These are phyloP conservation scores for Endocarpon pusillum DNA, from an alignment of 495 filamentous ascomycete genomes.

Conservation along the genomic window DNA sequence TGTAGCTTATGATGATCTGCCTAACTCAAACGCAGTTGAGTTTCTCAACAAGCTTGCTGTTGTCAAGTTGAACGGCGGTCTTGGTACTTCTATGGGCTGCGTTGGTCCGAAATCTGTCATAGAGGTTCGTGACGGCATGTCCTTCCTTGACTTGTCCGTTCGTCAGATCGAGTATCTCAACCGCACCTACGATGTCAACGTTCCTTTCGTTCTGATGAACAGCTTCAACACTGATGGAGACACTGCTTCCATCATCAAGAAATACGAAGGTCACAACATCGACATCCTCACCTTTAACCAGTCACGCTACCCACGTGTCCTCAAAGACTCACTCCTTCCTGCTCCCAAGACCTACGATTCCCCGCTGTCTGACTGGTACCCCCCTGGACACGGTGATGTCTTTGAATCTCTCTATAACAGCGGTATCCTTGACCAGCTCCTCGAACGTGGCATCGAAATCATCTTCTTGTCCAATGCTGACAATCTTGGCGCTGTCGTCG, in stretches of 20 bases:
- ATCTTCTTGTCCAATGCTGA: slow-evolving; percentile 98
- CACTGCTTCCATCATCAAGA: slow-evolving; percentile 98
- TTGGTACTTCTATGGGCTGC: slow-evolving; percentile 99
- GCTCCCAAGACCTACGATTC: slow-evolving; percentile 84
- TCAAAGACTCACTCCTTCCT: slow-evolving; percentile 93
- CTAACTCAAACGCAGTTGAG: slow-evolving; percentile 70
- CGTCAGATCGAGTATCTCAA: slow-evolving; percentile 99
- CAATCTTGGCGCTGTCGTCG: slow-evolving; percentile 94
- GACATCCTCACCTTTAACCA: slow-evolving; percentile 99
- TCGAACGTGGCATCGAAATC: slow-evolving; percentile 86
- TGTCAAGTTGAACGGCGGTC: slow-evolving; percentile 97
- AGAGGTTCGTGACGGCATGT: slow-evolving; percentile 99
- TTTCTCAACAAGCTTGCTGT: slow-evolving; percentile 97
- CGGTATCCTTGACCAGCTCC: slow-evolving; percentile 88
- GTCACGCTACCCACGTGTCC: slow-evolving; percentile 90
- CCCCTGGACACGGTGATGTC: slow-evolving; percentile 96
- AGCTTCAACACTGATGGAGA: slow-evolving; percentile 99
- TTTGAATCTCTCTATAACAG: slow-evolving; percentile 99
- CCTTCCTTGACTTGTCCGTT: slow-evolving; percentile 96
- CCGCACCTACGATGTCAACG: slow-evolving; percentile 90
- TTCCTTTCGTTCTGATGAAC: slow-evolving; percentile 99
- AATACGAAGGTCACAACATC: slow-evolving; percentile 99
- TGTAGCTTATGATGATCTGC: slow-evolving; percentile 75
- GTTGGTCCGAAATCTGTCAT: slow-evolving; percentile 99
- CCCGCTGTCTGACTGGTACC: slow-evolving; percentile 92